These are phyloP conservation scores for Plantago lanceolata DNA, from an alignment of 305 asterid species.

Conservation along the genomic window DNA sequence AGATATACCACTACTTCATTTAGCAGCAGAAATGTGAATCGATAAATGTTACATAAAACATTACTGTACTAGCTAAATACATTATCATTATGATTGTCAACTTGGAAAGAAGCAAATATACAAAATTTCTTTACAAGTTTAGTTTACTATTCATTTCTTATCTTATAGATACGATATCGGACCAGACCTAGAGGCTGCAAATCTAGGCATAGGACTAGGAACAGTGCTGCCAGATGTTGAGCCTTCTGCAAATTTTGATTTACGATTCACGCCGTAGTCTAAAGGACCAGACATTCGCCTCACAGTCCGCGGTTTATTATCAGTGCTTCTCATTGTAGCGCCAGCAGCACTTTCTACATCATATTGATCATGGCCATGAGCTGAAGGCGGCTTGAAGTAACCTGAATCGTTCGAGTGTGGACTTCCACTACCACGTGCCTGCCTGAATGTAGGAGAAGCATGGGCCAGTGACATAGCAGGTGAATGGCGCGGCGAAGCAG, in stretches of 20 bases:
- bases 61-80: conserved; percentile 22
- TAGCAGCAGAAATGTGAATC: not conserved
- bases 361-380: conserved; percentile 61
- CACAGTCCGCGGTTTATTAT: conserved; percentile 40
- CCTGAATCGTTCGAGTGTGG: conserved; percentile 64
- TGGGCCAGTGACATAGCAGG: conserved; percentile 73
- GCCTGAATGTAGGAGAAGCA: conserved; percentile 73
- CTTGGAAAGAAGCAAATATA: conserved; percentile 26
- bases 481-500: conserved; percentile 70
- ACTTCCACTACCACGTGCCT: conserved; percentile 49
- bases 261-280: conserved; percentile 69
- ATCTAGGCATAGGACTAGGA: conserved; percentile 91
- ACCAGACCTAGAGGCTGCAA: conserved; percentile 91
- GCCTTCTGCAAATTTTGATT: conserved; percentile 62
- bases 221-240: conserved; percentile 83
- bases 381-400: conserved; percentile 51
- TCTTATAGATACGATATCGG: conserved; percentile 71
- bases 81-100: conserved; percentile 21
- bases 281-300: conserved; percentile 85
- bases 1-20: no score
- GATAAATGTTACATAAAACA: conserved; percentile 13
- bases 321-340: conserved; percentile 35
- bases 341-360: conserved; percentile 43
- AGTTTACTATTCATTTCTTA: conserved; percentile 24
- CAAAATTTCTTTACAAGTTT: conserved; percentile 28